Evolutionary conservation across 768 basidiomycete genomes (phyloP).

Genomic region (Favolaschia claudopus): DNA sequence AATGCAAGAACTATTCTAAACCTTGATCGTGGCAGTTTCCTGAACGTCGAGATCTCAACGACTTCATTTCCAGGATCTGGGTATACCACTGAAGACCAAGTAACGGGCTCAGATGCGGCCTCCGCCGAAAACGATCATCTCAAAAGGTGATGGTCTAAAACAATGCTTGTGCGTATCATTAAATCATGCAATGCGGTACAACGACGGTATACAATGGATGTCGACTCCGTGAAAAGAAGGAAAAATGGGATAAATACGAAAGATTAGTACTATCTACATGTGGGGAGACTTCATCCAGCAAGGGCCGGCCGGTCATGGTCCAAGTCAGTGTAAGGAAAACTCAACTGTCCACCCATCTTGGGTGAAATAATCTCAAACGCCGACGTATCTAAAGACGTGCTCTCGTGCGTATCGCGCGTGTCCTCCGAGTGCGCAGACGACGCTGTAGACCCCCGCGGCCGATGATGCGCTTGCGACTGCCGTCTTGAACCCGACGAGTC

Average conservation of each 20-base stretch:
- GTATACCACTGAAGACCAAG: no score
- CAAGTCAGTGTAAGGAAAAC: constrained; percentile 65
- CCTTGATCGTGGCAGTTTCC: no score
- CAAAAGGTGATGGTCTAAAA: no score
- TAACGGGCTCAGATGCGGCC: no score
- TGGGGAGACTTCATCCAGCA: constrained; percentile 9
- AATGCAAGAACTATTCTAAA: no score
- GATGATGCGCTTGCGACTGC: constrained; percentile 31
- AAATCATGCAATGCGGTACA: constrained; percentile 20
- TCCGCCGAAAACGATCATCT: no score
- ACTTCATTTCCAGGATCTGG: no score
- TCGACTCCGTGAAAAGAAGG: constrained; percentile 5
- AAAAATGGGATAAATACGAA: constrained; percentile 19
- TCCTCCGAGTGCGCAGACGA: constrained; percentile 50
- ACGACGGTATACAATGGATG: constrained; percentile 24
- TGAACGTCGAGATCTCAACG: no score
- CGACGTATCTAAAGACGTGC: constrained; percentile 65
- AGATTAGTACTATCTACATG: constrained; percentile 20
- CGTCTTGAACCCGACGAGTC: constrained; percentile 38
- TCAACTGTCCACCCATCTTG: constrained; percentile 51
- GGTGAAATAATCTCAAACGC: constrained; percentile 74
- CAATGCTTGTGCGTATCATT: constrained; percentile 12
- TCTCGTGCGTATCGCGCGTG: constrained; percentile 38
- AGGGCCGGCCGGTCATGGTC: constrained; percentile 6
- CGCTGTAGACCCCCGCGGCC: constrained; percentile 42